A percentile compares a stretch with the other conserved stretches of the same genome.
Evolutionary conservation across 306 rosid species (phyloP).

Genomic region (Fagus sylvatica): DNA sequence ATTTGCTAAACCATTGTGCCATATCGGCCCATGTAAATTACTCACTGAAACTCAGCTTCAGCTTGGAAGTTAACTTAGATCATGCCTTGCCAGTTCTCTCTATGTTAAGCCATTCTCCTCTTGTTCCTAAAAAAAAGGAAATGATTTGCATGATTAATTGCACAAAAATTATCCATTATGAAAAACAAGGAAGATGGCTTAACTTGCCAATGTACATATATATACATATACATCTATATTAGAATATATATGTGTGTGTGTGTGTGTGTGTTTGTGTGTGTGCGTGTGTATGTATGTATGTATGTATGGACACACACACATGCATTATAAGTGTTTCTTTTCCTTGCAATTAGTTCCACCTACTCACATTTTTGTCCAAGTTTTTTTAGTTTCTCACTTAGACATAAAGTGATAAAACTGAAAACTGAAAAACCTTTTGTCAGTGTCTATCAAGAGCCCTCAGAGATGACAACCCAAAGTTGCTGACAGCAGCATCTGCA

Average conservation of each 20-base stretch:
- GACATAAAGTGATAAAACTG: constrained; percentile 6
- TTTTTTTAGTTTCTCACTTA: constrained; percentile 19
- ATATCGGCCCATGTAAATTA: neutral
- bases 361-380: constrained; percentile 7
- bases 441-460: constrained; percentile 92
- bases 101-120: neutral
- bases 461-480: constrained; percentile 73
- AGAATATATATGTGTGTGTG: no score
- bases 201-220: neutral
- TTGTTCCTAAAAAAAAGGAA: neutral
- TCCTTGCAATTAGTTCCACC: constrained; percentile 4
- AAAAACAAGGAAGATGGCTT: neutral
- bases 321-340: neutral
- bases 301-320: no score
- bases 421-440: constrained; percentile 18
- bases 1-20: neutral
- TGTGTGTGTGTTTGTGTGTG: no score
- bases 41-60: neutral
- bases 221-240: no score
- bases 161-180: neutral
- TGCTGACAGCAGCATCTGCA: constrained; percentile 93
- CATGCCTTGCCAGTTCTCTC: neutral
- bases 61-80: neutral
- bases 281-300: no score
- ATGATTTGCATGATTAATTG: neutral